Conservation (phyloP, 495 filamentous ascomycete genomes). For the Corynascus novoguineensis region DNA sequence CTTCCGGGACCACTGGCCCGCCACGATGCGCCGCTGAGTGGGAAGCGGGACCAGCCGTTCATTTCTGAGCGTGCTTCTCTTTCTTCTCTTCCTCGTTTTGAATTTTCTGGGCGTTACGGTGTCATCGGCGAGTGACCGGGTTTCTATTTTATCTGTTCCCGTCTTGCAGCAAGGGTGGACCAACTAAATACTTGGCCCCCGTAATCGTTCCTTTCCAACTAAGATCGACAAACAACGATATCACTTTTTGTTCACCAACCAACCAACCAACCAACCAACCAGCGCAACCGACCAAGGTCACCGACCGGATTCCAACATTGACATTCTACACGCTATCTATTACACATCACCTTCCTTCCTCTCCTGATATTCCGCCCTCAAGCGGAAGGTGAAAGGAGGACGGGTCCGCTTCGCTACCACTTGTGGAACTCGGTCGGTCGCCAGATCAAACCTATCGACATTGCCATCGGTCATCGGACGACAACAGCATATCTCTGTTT, state of each 20-base stretch:
- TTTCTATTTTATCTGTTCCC: not conserved
- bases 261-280: not conserved
- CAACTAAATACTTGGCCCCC: too few species aligned
- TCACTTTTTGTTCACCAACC: not conserved
- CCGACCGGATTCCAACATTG: too few species aligned
- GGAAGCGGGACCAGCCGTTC: not conserved
- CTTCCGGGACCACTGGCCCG: conserved; percentile 44
- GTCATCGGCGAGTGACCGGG: conserved; percentile 1
- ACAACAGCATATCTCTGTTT: too few species aligned
- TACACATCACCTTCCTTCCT: not conserved
- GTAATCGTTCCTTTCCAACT: not conserved
- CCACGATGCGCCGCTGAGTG: conserved; percentile 25
- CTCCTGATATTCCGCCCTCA: not conserved
- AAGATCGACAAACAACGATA: not conserved
- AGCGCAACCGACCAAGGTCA: not conserved
- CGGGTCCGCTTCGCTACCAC: not conserved
- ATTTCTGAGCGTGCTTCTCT: not conserved
- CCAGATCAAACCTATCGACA: too few species aligned
- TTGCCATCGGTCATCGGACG: too few species aligned
- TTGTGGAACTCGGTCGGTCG: not conserved
- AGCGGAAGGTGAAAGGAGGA: not conserved
- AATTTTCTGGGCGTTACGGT: not conserved
- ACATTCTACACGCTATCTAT: not conserved
- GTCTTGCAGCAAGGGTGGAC: too few species aligned
- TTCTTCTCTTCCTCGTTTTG: not conserved